These are phyloP conservation scores for Zelopaecilomyces penicillatus DNA, from an alignment of 2,329 filamentous ascomycete species.

Conservation along the genomic window DNA sequence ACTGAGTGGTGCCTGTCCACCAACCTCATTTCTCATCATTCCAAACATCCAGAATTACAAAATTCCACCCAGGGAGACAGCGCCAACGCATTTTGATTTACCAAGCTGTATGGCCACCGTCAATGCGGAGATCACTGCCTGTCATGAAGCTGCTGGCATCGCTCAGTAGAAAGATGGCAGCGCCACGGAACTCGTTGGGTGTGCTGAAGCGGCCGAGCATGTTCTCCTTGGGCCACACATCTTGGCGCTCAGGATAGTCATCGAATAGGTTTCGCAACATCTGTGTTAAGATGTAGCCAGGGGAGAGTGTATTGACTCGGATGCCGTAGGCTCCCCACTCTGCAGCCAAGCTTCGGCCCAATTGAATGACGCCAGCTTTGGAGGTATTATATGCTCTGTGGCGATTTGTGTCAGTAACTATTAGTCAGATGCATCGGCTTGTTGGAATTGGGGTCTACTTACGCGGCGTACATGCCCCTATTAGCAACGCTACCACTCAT, in stretches of 20 bases:
- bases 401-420: background rate
- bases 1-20: too few relatives aligned
- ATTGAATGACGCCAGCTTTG: conserved; percentile 66
- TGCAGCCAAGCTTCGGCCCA: conserved; percentile 59
- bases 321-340: conserved; percentile 70
- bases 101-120: conserved; percentile 61
- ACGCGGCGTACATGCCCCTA: conserved; percentile 51
- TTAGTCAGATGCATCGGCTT: background rate
- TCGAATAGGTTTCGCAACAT: conserved; percentile 79
- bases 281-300: conserved; percentile 70
- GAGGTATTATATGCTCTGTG: conserved; percentile 64
- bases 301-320: conserved; percentile 72
- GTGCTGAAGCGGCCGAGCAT: conserved; percentile 66
- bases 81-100: conserved; percentile 19
- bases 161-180: conserved; percentile 63
- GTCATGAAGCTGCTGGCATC: conserved; percentile 70
- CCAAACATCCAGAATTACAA: too few relatives aligned
- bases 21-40: too few relatives aligned
- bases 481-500: conserved; percentile 64
- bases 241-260: conserved; percentile 58
- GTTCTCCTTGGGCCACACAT: conserved; percentile 73
- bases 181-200: conserved; percentile 63
- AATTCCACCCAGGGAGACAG: too few relatives aligned
- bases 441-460: conserved; percentile 21
- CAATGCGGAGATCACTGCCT: conserved; percentile 60